Percentiles rank a stretch among this genome's conserved stretches.
Evolutionary conservation across 192 early-diverging fungal genomes (phyloP).

Genomic region (Spinellus fusiger): DNA sequence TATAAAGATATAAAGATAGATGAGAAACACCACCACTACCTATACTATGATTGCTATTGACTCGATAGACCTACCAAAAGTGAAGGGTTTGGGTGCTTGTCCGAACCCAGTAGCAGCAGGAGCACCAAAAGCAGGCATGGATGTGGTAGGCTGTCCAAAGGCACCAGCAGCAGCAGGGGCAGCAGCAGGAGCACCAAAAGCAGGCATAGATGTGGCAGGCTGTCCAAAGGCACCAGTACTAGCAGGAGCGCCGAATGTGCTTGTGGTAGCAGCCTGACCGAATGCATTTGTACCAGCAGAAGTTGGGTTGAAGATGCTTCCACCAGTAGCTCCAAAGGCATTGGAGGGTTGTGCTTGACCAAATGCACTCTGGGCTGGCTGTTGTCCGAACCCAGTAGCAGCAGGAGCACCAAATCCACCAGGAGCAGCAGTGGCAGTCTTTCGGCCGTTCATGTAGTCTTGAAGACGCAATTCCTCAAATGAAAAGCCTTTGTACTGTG

Average conservation of each 20-base stretch:
- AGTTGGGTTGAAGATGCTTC: neutral
- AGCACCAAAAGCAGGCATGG: constrained; percentile 11
- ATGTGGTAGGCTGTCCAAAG: constrained; percentile 19
- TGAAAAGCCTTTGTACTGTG: constrained; percentile 75
- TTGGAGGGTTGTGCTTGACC: constrained; percentile 17
- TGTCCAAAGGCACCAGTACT: constrained; percentile 20
- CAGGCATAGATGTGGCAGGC: constrained; percentile 10
- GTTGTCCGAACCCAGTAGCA: constrained; percentile 10
- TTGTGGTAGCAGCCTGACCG: constrained; percentile 26
- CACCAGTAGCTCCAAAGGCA: constrained; percentile 23
- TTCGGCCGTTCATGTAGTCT: constrained; percentile 84
- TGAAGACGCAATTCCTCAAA: constrained; percentile 86
- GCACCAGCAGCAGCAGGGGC: neutral
- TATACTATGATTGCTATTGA: neutral
- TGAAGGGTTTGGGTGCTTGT: constrained; percentile 21
- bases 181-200: constrained; percentile 3
- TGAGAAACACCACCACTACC: neutral
- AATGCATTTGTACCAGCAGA: constrained; percentile 4
- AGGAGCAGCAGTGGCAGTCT: constrained; percentile 32
- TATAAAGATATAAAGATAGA: neutral
- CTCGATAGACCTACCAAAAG: constrained; percentile 21
- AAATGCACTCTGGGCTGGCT: constrained; percentile 20
- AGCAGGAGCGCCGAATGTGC: constrained; percentile 11
- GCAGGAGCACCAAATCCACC: constrained; percentile 30
- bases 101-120: constrained; percentile 18